These are phyloP conservation scores for Samsoniella hepiali DNA, from an alignment of 2,329 filamentous ascomycete species.

Conservation along the genomic window DNA sequence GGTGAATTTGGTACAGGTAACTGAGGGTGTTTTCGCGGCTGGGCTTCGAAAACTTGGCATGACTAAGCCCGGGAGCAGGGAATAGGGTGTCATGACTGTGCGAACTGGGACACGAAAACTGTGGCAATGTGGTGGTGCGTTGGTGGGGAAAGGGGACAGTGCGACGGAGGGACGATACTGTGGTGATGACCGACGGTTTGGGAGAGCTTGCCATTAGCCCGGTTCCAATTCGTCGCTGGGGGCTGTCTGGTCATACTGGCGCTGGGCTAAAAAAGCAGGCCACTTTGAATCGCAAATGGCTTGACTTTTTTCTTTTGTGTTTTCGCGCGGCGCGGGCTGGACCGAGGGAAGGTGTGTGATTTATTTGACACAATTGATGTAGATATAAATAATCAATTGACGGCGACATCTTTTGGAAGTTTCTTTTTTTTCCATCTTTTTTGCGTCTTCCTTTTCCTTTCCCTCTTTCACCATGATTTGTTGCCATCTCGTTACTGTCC, in stretches of 20 bases:
- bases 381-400: not conserved
- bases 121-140: not conserved
- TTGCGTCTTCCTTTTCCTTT: not conserved
- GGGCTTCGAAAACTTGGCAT: slow-evolving; percentile 23
- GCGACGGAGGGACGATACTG: slow-evolving; percentile 13
- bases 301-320: not conserved
- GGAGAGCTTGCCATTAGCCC: slow-evolving; percentile 25
- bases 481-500: too few relatives aligned
- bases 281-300: slow-evolving; percentile 6
- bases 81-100: slow-evolving; percentile 26
- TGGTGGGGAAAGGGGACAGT: slow-evolving; percentile 21
- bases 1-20: slow-evolving; percentile 25
- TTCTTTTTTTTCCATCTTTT: not conserved
- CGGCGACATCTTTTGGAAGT: not conserved
- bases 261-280: slow-evolving; percentile 7
- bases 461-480: not conserved
- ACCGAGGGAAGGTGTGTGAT: slow-evolving; percentile 4
- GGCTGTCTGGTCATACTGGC: not conserved
- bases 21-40: slow-evolving; percentile 30
- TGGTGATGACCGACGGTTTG: slow-evolving; percentile 14
- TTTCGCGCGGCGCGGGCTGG: not conserved
- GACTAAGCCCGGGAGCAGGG: slow-evolving; percentile 31
- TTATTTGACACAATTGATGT: not conserved
- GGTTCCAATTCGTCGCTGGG: slow-evolving; percentile 25
- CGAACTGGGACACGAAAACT: slow-evolving; percentile 25